phyloP scores from a whole-genome alignment of 192 early-diverging fungal species.

The Chytriomyces sp. region DNA sequence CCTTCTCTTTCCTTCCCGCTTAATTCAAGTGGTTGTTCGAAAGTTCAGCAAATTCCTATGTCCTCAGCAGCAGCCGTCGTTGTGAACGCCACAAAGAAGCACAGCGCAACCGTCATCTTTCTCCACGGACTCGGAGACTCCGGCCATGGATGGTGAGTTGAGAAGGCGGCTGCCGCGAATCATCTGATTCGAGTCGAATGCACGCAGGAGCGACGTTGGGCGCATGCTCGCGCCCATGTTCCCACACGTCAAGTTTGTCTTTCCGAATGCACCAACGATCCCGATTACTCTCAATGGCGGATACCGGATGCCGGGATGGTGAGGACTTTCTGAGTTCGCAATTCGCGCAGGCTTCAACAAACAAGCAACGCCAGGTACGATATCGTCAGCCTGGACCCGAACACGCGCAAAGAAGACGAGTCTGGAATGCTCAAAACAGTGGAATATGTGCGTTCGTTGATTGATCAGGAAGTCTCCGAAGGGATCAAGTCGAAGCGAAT shows the following conservation, averaged over 20 bases:
- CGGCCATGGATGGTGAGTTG: conserved; percentile 46
- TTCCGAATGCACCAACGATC: conserved; percentile 74
- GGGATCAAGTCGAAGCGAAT: conserved; percentile 83
- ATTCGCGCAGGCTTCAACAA: too few relatives aligned
- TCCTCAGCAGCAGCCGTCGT: too few relatives aligned
- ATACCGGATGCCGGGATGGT: conserved; percentile 85
- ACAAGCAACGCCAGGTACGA: conserved; percentile 77
- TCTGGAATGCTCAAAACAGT: conserved; percentile 68
- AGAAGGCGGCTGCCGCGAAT: not conserved
- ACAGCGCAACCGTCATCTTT: conserved; percentile 82
- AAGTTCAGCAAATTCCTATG: too few relatives aligned
- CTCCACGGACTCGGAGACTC: conserved; percentile 80
- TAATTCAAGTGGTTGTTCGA: too few relatives aligned
- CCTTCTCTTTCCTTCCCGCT: too few relatives aligned
- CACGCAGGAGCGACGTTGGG: conserved; percentile 51
- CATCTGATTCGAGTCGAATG: not conserved
- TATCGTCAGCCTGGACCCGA: conserved; percentile 55
- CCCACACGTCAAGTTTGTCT: conserved; percentile 87
- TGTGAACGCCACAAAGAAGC: conserved; percentile 52
- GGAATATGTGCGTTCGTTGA: conserved; percentile 56
- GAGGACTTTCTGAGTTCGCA: not conserved
- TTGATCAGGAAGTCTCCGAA: conserved; percentile 73
- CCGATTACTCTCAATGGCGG: conserved; percentile 78
- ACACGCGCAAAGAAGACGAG: conserved; percentile 66
- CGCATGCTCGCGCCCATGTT: conserved; percentile 57